Evolutionary conservation across 2,329 filamentous ascomycete genomes (phyloP), one percentile per base, ranked within the genome.

Genomic region (Amphichorda felina): DNA sequence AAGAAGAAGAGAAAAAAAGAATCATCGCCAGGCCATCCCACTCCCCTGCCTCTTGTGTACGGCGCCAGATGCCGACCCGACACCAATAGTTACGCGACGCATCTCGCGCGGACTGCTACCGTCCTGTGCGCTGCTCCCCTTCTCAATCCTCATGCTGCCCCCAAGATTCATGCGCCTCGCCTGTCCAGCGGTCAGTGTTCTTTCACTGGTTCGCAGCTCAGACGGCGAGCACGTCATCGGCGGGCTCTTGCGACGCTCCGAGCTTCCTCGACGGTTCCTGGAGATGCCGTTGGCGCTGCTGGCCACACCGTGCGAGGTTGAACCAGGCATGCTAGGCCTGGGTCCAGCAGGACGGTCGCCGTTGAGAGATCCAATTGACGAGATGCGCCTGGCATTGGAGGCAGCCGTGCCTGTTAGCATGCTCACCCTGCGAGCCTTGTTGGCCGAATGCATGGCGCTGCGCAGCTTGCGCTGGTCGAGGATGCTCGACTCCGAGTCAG

Each of bases 121-220:
- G 52, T 33, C 46, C 43, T 13, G 41, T 43, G 8, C 40, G 4
- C 28, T 16, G n/a, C 19, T 22, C 3, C 16, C 30, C 2, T 32
- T 46, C 43, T 15, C 44, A 43, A 9, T 40, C n/a, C 37, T 13
- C n/a, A 37, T 18, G 18, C 33, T 34, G 11, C 60, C 60, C 25
- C 64, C 61, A 38, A 75, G 51, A 43, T 72, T 69, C 70, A 76
- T 75, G 31, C 72, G 61, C 35, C 72, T 55, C 16, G 70, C 72
- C 46, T 76, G 71, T 2, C 69, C 70, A 2, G 66, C 56, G 9
- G 70, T 74, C 41, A 75, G 59, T 4, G 55, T 50, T 40, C 57
- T 54, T 17, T 60, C 54, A 16, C 17, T 33, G 15, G 11, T 17
- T 11, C 15, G n/a, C 37, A 45, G 45, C 16, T 68, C 61, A 2